Conservation (phyloP, 1,139 yeast species). For the Torulaspora globosa region DNA sequence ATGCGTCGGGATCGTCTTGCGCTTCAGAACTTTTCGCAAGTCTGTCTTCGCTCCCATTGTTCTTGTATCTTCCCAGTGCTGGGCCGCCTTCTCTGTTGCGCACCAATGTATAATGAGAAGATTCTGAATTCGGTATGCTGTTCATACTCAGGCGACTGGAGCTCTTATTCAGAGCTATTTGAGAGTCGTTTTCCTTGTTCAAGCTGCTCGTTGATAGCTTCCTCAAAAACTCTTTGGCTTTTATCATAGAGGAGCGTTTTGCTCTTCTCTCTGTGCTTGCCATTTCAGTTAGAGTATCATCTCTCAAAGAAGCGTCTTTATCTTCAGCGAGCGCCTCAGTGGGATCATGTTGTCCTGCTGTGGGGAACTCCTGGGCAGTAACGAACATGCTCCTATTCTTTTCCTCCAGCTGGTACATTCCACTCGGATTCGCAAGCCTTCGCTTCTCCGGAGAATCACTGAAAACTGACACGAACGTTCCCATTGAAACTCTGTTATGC, state of each 20-base stretch:
- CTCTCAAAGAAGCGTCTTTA: slow-evolving; percentile 5
- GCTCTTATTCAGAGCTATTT: slow-evolving; percentile 6
- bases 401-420: slow-evolving; percentile 26
- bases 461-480: slow-evolving; percentile 25
- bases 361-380: slow-evolving; percentile 29
- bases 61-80: not conserved
- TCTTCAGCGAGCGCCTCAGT: slow-evolving; percentile 6
- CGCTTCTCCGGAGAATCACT: slow-evolving; percentile 28
- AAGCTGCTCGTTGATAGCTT: slow-evolving; percentile 9
- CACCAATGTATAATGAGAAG: slow-evolving; percentile 6
- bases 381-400: slow-evolving; percentile 25
- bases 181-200: slow-evolving; percentile 12
- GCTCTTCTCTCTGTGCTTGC: not conserved
- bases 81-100: not conserved
- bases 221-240: slow-evolving; percentile 19
- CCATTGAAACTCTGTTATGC: slow-evolving; percentile 21
- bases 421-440: slow-evolving; percentile 9
- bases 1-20: slow-evolving; percentile 18
- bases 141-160: slow-evolving; percentile 12
- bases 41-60: slow-evolving; percentile 2
- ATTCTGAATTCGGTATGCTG: slow-evolving; percentile 13
- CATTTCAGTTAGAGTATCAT: slow-evolving; percentile 2
- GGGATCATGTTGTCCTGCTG: not conserved
- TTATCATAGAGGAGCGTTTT: slow-evolving; percentile 13
- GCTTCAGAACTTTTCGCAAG: not conserved